These are phyloP conservation scores for Gnomoniopsis smithogilvyi DNA, from an alignment of 2,329 filamentous ascomycete species.

Conservation along the genomic window DNA sequence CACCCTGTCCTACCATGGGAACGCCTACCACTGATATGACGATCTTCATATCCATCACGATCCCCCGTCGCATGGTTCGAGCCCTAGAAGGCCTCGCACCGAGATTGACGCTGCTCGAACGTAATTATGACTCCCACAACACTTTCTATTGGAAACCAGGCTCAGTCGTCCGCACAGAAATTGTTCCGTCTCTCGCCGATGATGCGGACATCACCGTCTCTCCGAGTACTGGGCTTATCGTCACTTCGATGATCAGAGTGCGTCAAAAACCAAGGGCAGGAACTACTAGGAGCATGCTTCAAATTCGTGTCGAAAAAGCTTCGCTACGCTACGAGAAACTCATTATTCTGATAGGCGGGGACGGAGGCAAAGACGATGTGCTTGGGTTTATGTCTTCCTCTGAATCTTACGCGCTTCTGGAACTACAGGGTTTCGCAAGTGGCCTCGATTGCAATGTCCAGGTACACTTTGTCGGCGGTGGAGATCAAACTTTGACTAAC, in stretches of 20 bases:
- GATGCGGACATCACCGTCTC: slow-evolving; percentile 76
- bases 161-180: slow-evolving; percentile 17
- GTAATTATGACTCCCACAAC: slow-evolving; percentile 26
- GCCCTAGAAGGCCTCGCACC: slow-evolving; percentile 23
- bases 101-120: slow-evolving; percentile 23
- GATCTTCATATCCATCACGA: slow-evolving; percentile 25
- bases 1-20: slow-evolving; percentile 18
- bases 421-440: slow-evolving; percentile 48
- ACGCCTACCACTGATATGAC: slow-evolving; percentile 13
- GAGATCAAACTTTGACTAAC: slow-evolving; percentile 43
- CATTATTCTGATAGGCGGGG: slow-evolving; percentile 61
- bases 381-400: slow-evolving; percentile 34
- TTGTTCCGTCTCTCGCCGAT: slow-evolving; percentile 36
- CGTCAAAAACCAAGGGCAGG: slow-evolving; percentile 67
- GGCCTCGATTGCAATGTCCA: slow-evolving; percentile 36
- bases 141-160: slow-evolving; percentile 21
- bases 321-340: slow-evolving; percentile 64
- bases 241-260: slow-evolving; percentile 68
- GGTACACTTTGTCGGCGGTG: slow-evolving; percentile 48
- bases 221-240: slow-evolving; percentile 63
- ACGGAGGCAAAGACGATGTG: slow-evolving; percentile 40
- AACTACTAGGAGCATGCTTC: slow-evolving; percentile 42
- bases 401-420: slow-evolving; percentile 43
- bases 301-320: slow-evolving; percentile 51
- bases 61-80: slow-evolving; percentile 18